These are phyloP conservation scores for Botrytis cinerea DNA, from an alignment of 2,329 filamentous ascomycete genomes.

Conservation along the genomic window DNA sequence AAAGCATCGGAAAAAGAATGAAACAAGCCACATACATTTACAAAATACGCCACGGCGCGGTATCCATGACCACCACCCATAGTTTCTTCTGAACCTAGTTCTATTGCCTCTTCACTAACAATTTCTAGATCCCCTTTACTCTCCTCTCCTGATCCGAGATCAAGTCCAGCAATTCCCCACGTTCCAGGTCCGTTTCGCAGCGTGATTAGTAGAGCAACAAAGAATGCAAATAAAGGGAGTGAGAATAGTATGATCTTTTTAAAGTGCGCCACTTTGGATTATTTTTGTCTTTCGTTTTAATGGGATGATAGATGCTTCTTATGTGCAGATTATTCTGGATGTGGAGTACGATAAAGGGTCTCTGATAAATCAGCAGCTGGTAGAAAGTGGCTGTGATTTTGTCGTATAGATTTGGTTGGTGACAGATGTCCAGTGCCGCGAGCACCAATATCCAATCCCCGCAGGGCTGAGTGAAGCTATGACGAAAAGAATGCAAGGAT, in stretches of 20 bases:
- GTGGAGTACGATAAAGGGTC: background rate
- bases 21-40: slow-evolving; percentile 45
- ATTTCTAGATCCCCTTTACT: background rate
- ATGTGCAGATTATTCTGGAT: background rate
- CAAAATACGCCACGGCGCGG: slow-evolving; percentile 64
- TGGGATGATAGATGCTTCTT: background rate
- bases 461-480: slow-evolving; percentile 30
- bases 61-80: slow-evolving; percentile 47
- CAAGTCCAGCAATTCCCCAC: background rate
- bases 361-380: slow-evolving; percentile 17
- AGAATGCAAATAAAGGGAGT: slow-evolving; percentile 29
- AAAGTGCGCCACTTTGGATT: slow-evolving; percentile 33
- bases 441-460: slow-evolving; percentile 10
- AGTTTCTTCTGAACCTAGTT: background rate
- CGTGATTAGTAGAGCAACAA: slow-evolving; percentile 29
- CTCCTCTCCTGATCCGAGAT: background rate
- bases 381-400: slow-evolving; percentile 14
- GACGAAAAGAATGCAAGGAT: slow-evolving; percentile 19
- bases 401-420: background rate
- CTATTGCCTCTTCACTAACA: background rate
- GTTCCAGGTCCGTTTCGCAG: slow-evolving; percentile 26
- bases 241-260: slow-evolving; percentile 28
- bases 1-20: slow-evolving; percentile 47
- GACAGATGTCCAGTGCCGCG: slow-evolving; percentile 26
- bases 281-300: background rate